These are phyloP conservation scores for Penicillium sp. DNA, from an alignment of 2,329 filamentous ascomycete genomes.

Conservation along the genomic window DNA sequence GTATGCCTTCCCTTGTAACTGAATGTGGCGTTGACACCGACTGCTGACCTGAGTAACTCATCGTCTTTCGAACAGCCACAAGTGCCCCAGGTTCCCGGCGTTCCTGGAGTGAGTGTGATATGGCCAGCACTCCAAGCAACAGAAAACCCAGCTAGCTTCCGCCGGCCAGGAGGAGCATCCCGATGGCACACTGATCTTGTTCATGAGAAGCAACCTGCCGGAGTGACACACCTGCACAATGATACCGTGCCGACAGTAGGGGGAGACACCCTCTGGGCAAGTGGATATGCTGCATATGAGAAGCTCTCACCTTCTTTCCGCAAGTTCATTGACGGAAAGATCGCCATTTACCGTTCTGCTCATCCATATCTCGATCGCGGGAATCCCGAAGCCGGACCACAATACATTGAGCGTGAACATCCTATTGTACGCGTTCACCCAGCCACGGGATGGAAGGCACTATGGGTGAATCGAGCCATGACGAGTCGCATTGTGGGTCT, in stretches of 20 bases:
- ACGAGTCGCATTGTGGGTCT: constrained; percentile 70
- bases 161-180: constrained; percentile 68
- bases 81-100: constrained; percentile 70
- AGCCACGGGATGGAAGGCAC: constrained; percentile 72
- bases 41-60: background rate
- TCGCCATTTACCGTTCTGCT: constrained; percentile 67
- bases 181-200: constrained; percentile 73
- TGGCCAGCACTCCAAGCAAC: constrained; percentile 71
- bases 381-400: constrained; percentile 63
- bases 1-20: constrained; percentile 49
- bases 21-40: background rate
- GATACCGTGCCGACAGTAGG: constrained; percentile 67
- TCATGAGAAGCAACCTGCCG: constrained; percentile 71
- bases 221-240: constrained; percentile 71
- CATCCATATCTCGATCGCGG: constrained; percentile 70
- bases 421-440: constrained; percentile 72
- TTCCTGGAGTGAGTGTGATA: constrained; percentile 67
- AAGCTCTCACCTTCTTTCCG: constrained; percentile 73
- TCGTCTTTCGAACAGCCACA: constrained; percentile 58
- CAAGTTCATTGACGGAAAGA: constrained; percentile 68
- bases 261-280: constrained; percentile 74
- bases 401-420: constrained; percentile 68
- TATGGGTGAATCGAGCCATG: constrained; percentile 73
- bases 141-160: constrained; percentile 64
- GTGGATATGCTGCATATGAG: constrained; percentile 71